These are phyloP conservation scores for Nemania sp. DNA, from an alignment of 2,329 filamentous ascomycete species.

Conservation along the genomic window DNA sequence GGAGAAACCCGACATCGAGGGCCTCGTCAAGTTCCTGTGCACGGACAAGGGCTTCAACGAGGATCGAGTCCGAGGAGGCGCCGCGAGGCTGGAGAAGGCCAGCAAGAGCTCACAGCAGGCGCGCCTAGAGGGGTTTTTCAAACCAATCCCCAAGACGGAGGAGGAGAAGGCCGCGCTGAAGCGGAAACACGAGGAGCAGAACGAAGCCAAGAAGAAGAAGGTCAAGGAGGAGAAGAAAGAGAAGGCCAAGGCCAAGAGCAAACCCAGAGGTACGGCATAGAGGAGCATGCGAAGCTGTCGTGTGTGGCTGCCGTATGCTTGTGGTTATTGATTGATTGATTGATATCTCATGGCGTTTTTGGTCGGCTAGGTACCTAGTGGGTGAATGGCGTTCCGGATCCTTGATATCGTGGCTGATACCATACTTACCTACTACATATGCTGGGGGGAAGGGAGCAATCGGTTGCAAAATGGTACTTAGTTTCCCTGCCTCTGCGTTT, in stretches of 20 bases:
- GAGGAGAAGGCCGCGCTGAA: constrained; percentile 84
- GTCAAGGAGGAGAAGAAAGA: constrained; percentile 92
- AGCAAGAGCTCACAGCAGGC: constrained; percentile 90
- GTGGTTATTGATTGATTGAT: background rate
- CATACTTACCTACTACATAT: too few relatives aligned
- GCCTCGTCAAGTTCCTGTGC: constrained; percentile 86
- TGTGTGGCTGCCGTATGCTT: background rate
- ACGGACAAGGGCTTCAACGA: constrained; percentile 97
- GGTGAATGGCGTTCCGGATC: constrained; percentile 33
- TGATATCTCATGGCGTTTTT: constrained; percentile 30
- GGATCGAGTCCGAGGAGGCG: constrained; percentile 82
- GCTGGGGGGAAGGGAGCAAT: background rate
- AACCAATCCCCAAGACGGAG: constrained; percentile 84
- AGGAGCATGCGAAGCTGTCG: background rate
- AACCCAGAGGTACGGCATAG: constrained; percentile 66
- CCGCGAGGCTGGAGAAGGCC: constrained; percentile 82
- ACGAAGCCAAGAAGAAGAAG: constrained; percentile 93
- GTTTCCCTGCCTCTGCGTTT: background rate
- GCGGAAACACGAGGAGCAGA: constrained; percentile 90
- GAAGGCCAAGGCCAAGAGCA: constrained; percentile 88
- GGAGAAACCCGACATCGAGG: constrained; percentile 90
- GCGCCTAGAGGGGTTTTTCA: constrained; percentile 95
- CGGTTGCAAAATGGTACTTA: background rate
- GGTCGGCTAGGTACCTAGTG: constrained; percentile 21
- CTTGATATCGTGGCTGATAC: constrained; percentile 24